phyloP scores from a whole-genome alignment of 345 rosid genomes.

The Syzygium jambos region DNA sequence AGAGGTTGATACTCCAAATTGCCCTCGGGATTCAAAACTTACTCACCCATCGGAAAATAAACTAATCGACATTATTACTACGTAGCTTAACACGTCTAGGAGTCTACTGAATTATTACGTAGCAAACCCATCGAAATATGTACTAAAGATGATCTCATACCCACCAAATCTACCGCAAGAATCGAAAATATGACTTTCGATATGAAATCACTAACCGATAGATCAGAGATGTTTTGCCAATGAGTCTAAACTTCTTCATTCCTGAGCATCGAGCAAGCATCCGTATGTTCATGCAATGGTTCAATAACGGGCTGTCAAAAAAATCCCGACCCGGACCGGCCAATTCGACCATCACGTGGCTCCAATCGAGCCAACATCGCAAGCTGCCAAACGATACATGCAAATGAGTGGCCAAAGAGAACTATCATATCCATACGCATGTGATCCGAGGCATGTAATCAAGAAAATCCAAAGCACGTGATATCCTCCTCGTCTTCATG shows the following conservation, averaged over 20 bases:
- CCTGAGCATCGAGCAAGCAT: neutral
- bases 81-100: neutral
- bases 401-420: neutral
- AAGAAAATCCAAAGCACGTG: neutral
- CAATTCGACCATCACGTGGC: neutral
- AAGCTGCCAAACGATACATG: neutral
- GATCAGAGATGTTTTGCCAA: accelerated
- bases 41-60: too few species aligned
- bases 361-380: neutral
- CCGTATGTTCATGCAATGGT: neutral
- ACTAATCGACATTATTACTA: neutral
- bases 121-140: too few species aligned
- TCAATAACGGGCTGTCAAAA: neutral
- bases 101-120: neutral
- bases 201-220: neutral
- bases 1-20: neutral
- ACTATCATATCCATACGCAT: accelerated
- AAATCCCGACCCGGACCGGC: neutral
- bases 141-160: neutral
- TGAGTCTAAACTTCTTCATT: neutral
- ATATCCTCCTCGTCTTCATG: neutral
- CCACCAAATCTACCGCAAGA: neutral
- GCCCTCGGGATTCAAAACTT: neutral
- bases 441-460: neutral
- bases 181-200: neutral